A percentile compares a stretch with the other conserved stretches of the same genome.
Conservation (phyloP, 2,329 filamentous ascomycete genomes). For the Grosmannia serpens region DNA sequence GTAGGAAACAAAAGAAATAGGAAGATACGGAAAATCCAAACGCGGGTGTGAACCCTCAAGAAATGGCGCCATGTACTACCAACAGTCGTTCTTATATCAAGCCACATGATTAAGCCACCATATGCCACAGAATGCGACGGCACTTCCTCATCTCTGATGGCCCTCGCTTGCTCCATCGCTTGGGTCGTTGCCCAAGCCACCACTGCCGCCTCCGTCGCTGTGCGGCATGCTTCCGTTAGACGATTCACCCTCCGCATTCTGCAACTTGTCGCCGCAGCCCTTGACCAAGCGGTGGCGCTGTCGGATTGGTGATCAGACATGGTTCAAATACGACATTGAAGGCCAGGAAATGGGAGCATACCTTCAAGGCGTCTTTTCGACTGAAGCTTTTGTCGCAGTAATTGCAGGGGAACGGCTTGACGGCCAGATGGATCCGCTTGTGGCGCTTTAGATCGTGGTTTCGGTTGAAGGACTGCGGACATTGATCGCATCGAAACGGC, state of each 20-base stretch:
- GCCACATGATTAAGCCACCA: background rate
- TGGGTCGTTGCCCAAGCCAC: background rate
- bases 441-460: slow-evolving; percentile 96
- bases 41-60: background rate
- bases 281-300: slow-evolving; percentile 54
- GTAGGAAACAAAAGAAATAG: background rate
- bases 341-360: slow-evolving; percentile 30
- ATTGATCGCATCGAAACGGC: slow-evolving; percentile 90
- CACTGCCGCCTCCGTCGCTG: background rate
- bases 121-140: background rate
- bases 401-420: slow-evolving; percentile 88
- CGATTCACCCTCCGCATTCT: background rate
- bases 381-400: slow-evolving; percentile 96
- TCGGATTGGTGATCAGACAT: background rate
- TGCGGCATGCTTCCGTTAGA: background rate
- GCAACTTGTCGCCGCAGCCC: slow-evolving; percentile 38
- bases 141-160: background rate
- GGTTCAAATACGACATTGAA: background rate
- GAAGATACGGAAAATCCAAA: background rate
- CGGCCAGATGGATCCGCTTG: slow-evolving; percentile 85
- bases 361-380: slow-evolving; percentile 92
- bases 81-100: background rate
- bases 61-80: background rate
- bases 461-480: slow-evolving; percentile 85
- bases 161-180: background rate